These are phyloP conservation scores for Diaporthe longicolla DNA, from an alignment of 2,329 filamentous ascomycete genomes.

Conservation along the genomic window DNA sequence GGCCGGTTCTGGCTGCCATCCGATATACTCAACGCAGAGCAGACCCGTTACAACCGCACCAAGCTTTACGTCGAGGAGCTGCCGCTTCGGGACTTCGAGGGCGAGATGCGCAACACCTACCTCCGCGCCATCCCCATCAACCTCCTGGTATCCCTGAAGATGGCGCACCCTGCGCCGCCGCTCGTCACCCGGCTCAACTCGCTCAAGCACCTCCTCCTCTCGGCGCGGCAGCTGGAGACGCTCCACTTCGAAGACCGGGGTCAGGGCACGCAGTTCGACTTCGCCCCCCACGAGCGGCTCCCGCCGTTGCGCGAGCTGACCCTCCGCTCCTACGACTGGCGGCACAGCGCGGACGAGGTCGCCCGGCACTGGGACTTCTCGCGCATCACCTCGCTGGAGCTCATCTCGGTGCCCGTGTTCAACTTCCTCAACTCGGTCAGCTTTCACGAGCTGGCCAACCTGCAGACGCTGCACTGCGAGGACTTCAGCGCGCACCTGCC, in stretches of 20 bases:
- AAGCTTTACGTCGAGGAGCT: constrained; percentile 58
- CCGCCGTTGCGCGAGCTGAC: constrained; percentile 58
- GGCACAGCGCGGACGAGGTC: constrained; percentile 57
- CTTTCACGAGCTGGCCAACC: constrained; percentile 53
- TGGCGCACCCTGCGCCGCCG: constrained; percentile 56
- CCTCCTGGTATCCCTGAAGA: constrained; percentile 57
- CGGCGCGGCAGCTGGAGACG: constrained; percentile 52
- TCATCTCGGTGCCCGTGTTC: constrained; percentile 60
- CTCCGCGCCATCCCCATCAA: constrained; percentile 56
- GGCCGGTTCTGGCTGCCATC: constrained; percentile 55
- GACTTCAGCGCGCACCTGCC: constrained; percentile 60
- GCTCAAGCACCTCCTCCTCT: constrained; percentile 59
- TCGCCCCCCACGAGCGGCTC: constrained; percentile 56
- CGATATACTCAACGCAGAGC: constrained; percentile 53
- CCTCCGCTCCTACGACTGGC: constrained; percentile 65
- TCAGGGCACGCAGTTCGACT: constrained; percentile 61
- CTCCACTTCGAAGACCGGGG: constrained; percentile 61
- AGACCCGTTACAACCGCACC: constrained; percentile 49
- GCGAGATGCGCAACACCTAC: constrained; percentile 54
- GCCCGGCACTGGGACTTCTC: constrained; percentile 62
- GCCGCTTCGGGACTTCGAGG: constrained; percentile 55
- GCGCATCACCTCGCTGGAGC: constrained; percentile 55
- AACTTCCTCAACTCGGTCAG: constrained; percentile 60
- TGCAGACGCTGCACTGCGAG: constrained; percentile 59
- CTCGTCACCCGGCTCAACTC: constrained; percentile 57